Conservation (phyloP, 2,329 filamentous ascomycete species). For the Xylaria multiplex region DNA sequence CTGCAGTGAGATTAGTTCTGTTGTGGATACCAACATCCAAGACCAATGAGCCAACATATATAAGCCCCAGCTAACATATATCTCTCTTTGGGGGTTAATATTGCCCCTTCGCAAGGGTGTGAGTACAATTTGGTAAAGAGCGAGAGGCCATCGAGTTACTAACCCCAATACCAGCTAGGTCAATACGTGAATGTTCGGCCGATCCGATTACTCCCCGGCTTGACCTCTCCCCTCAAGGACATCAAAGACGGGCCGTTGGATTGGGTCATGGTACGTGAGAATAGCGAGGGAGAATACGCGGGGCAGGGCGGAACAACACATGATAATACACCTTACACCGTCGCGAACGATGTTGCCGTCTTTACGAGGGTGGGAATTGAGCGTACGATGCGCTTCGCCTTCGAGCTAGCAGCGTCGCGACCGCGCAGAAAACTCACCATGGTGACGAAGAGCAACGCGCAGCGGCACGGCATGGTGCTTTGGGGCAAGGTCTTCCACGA, state of each 20-base stretch:
- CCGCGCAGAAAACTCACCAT: constrained; percentile 5
- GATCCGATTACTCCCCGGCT: constrained; percentile 1
- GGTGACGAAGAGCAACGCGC: constrained; percentile 6
- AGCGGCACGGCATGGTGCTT: constrained; percentile 3
- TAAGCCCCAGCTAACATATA: no score
- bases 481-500: constrained; percentile 1
- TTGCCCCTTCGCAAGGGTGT: no score
- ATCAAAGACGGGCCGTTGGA: background rate
- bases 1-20: no score
- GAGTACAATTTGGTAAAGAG: no score
- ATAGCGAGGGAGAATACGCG: constrained; percentile 10
- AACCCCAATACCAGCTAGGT: background rate
- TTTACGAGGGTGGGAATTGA: constrained; percentile 1
- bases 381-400: constrained; percentile 8
- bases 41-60: no score
- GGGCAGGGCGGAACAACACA: background rate
- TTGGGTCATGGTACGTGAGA: constrained; percentile 5
- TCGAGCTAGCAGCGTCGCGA: constrained; percentile 2
- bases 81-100: no score
- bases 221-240: background rate
- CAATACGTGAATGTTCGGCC: constrained; percentile 2
- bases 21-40: no score
- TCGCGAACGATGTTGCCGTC: constrained; percentile 1
- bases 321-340: background rate
- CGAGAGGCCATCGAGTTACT: background rate